Evolutionary conservation across 139 green algal species (phyloP).

Genomic region (Medakamo hakoo): DNA sequence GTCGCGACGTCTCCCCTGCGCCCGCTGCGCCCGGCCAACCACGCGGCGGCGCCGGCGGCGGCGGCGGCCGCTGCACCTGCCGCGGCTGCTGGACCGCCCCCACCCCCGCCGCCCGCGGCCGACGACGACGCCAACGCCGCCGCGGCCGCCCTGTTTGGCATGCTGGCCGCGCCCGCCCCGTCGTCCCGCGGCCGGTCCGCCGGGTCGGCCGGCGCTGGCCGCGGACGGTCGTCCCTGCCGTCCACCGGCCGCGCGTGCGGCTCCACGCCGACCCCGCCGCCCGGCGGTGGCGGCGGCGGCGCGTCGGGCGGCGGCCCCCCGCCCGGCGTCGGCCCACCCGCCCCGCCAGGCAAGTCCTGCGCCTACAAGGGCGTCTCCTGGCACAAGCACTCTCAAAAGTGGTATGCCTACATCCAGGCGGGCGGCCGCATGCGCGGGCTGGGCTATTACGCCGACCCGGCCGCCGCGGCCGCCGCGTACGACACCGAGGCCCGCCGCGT

Average conservation of each 20-base stretch:
- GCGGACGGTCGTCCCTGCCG: too few species aligned
- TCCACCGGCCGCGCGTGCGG: not conserved
- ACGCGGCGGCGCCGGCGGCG: too few species aligned
- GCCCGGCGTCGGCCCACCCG: not conserved
- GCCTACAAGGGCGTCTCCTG: conserved; percentile 16
- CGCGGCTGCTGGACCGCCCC: too few species aligned
- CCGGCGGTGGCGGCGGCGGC: not conserved
- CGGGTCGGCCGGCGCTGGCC: too few species aligned
- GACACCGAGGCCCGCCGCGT: conserved; percentile 2
- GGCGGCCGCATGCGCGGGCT: conserved; percentile 12
- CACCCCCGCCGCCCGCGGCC: too few species aligned
- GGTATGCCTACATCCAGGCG: conserved; percentile 17
- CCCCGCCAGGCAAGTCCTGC: not conserved
- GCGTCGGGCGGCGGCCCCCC: not conserved
- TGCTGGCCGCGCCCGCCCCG: not conserved
- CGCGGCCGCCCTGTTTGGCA: not conserved
- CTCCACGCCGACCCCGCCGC: not conserved
- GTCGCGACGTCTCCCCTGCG: not conserved
- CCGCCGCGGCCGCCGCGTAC: conserved; percentile 7
- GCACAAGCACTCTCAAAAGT: conserved; percentile 16
- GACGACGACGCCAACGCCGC: not conserved
- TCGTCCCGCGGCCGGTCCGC: too few species aligned
- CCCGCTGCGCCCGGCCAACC: too few species aligned
- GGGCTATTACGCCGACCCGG: conserved; percentile 9
- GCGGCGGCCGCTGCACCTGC: too few species aligned